Base-by-base conservation (phyloP, 2,329 filamentous ascomycete genomes). In the Mycocentrospora acerina region DNA sequence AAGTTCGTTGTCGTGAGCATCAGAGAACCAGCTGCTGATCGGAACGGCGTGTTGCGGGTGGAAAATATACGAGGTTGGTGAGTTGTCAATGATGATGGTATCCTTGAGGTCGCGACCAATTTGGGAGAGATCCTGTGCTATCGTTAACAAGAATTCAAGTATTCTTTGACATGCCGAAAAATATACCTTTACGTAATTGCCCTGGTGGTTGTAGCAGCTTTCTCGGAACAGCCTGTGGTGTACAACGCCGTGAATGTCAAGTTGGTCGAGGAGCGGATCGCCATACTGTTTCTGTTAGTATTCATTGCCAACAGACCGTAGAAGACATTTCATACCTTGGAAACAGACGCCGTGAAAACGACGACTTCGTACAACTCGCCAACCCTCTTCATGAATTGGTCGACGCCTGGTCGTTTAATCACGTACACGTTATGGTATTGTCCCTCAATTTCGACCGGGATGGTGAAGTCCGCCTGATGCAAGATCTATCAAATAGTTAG, bases 351-450 rank as follows among this genome's bases (percentile, higher is more conserved):
- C 27, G 93, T 98, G 66, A 98, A 98, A 30, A 98, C 91, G 17
- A 98, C 93, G 32, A 98, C 91, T 72, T 98, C 93, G 61, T 97
- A 98, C 33, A 98, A 77, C 71, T 98, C 93, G 33, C 93, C 93
- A 24, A 98, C 90, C 43, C 93, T 79, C 76, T 97, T 97, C 89
- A 98, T 96, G 70, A 98, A 98, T 51, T 94, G 85, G 64, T 98
- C 93, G 14, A 98, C 93, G 37, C 93, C 93, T n/a, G 93, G 93
- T 59, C 93, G 83, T 74, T 98, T 98, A 68, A 98, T 98, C 51
- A 98, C 93, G 66, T 98, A 98, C 37, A 98, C 94, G 61, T 98
- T 98, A 72, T 98, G 93, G 65, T 94, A 97, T 68, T 95, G 94
- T 40, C 93, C 93, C 73, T 98, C 93, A 50, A 98, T 98, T 63